These are phyloP conservation scores for Boletellus ananas DNA, from an alignment of 768 basidiomycete species.

Conservation along the genomic window DNA sequence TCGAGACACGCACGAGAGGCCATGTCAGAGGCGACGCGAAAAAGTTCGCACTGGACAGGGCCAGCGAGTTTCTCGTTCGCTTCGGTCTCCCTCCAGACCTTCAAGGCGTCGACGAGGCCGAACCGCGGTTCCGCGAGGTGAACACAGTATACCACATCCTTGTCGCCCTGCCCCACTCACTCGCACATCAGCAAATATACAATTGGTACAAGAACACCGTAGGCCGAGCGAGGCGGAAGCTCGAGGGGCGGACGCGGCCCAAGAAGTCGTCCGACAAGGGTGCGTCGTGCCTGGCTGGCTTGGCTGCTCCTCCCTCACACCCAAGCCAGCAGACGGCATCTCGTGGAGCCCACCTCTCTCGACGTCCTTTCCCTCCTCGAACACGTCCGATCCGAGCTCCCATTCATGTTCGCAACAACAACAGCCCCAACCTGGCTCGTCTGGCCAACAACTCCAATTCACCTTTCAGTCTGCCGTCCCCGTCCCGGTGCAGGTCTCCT, in stretches of 20 bases:
- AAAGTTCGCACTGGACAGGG: conserved; percentile 62
- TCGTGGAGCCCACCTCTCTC: conserved; percentile 39
- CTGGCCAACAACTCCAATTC: conserved; percentile 41
- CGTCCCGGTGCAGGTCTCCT: conserved; percentile 32
- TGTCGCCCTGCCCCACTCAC: not conserved
- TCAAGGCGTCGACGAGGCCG: conserved; percentile 52
- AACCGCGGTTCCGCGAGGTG: conserved; percentile 61
- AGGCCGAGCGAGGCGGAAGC: conserved; percentile 54
- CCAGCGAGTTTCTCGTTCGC: conserved; percentile 54
- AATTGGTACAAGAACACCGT: conserved; percentile 74
- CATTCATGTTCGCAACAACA: conserved; percentile 13
- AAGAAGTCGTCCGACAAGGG: conserved; percentile 52
- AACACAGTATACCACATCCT: not conserved
- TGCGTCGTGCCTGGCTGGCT: conserved; percentile 11
- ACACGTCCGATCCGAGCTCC: conserved; percentile 32
- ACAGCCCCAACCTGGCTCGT: conserved; percentile 31
- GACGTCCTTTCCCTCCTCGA: conserved; percentile 33
- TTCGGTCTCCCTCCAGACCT: conserved; percentile 59
- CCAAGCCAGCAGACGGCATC: conserved; percentile 20
- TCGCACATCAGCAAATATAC: conserved; percentile 49
- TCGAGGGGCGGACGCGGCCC: conserved; percentile 52
- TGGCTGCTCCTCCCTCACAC: not conserved
- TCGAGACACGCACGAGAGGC: conserved; percentile 56
- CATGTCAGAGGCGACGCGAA: conserved; percentile 65
- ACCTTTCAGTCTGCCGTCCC: conserved; percentile 42